A percentile compares a stretch with the other conserved stretches of the same genome.
These are phyloP conservation scores for Trichoderma aggressivum DNA, from an alignment of 2,329 filamentous ascomycete species.

Conservation along the genomic window DNA sequence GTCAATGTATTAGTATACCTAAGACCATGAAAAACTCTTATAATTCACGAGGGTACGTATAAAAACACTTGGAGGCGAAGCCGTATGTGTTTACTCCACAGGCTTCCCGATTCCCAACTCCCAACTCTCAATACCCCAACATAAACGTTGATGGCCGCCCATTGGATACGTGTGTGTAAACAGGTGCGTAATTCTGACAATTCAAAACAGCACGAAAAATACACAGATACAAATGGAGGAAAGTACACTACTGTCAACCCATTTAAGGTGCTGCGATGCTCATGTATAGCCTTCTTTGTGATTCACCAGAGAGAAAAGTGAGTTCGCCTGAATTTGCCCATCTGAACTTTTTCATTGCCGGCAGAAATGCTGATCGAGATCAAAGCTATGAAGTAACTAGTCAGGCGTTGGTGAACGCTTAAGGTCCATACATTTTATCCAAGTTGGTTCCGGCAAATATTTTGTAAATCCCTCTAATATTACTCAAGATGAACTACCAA, in stretches of 20 bases:
- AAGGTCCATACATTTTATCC: too few relatives aligned
- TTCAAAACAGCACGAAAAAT: neutral
- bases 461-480: too few relatives aligned
- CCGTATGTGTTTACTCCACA: neutral
- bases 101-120: neutral
- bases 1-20: too few relatives aligned
- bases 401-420: too few relatives aligned
- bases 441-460: too few relatives aligned
- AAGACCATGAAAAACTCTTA: neutral
- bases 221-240: neutral
- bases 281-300: neutral
- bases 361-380: too few relatives aligned
- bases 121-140: neutral
- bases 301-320: neutral
- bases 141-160: neutral
- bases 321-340: too few relatives aligned
- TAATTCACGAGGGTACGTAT: neutral
- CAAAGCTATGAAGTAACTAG: too few relatives aligned
- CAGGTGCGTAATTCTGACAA: neutral
- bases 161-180: neutral
- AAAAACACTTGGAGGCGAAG: neutral
- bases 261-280: neutral
- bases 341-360: too few relatives aligned
- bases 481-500: too few relatives aligned
- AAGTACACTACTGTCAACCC: neutral